Percentiles rank a stretch among this genome's conserved stretches.
These are phyloP conservation scores for Cystobasidium pallidum DNA, from an alignment of 1,284 basidiomycete species.

Conservation along the genomic window DNA sequence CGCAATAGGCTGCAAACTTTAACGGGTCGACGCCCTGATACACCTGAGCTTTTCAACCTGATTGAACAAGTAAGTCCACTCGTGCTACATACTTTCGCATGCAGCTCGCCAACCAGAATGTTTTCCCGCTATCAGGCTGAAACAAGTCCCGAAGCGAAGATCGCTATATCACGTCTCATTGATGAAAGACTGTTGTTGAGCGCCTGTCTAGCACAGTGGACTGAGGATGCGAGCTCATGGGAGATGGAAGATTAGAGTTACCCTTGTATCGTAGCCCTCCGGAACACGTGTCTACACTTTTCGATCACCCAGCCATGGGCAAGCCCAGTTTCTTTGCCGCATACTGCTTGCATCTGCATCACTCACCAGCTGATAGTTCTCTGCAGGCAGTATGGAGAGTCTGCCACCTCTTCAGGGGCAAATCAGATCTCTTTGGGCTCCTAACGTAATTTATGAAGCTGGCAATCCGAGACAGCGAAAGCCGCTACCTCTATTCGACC, in stretches of 20 bases:
- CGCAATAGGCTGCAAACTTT: neutral
- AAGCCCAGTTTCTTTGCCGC: too few species aligned
- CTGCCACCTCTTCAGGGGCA: slow-evolving; percentile 28
- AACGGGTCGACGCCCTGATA: neutral
- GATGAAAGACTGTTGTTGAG: slow-evolving; percentile 19
- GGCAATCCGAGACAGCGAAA: slow-evolving; percentile 36
- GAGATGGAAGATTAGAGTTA: neutral
- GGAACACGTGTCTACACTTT: too few species aligned
- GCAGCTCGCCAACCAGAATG: too few species aligned
- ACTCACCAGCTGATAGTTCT: neutral
- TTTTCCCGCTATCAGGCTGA: neutral
- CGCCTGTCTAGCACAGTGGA: slow-evolving; percentile 17
- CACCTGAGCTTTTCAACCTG: slow-evolving; percentile 14
- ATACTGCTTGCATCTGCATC: neutral
- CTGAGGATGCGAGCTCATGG: neutral
- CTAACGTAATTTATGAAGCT: slow-evolving; percentile 26
- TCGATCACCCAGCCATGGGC: too few species aligned
- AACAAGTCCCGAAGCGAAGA: neutral
- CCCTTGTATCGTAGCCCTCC: neutral
- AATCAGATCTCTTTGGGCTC: slow-evolving; percentile 27
- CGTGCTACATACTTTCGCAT: too few species aligned
- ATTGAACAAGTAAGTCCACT: neutral
- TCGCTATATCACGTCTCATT: slow-evolving; percentile 23
- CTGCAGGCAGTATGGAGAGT: neutral
- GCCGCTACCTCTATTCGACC: slow-evolving; percentile 27